Base-by-base conservation (phyloP, 306 rosid species). In the Dicorynia guianensis region DNA sequence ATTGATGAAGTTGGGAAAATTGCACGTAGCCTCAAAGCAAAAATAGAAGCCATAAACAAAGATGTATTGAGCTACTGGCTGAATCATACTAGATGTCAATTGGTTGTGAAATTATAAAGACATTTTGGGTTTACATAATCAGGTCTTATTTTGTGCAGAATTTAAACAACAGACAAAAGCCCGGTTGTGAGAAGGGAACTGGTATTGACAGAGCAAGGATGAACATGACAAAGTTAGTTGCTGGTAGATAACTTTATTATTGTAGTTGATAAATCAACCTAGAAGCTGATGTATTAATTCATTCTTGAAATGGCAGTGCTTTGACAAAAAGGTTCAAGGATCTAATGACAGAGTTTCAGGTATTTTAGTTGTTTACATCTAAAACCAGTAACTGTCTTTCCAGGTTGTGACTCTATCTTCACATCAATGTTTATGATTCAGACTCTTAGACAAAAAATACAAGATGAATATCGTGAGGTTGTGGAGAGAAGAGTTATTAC, bases 391-490 rank as follows among this genome's bases (percentile, higher is more conserved):
- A 69, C 61, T 52, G 33, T 71, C 47, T 68, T 66, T 43, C 19
- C 61, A 54, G 40, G 52, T 83, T 80, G 60, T 50, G 20, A 19
- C 63, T 39, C 25, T 54, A 18, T 79, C 60, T 67, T 75, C 85
- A 88, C 67, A 81, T 60, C 25, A 13, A 39, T 33, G 8, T 59
- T 43, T 69, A 50, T 77, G 63, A 84, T 69, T 47, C 85, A 95
- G 97, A 87, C 92, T 62, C 97, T 95, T 11, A 85, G 96, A 76
- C 96, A 95, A 86, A 90, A 92, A 85, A 92, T 95, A 72, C 98
- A 92, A 79, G 98, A 92, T 79, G 98, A 95, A 84, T 95, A 95
- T 81, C 98, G 98, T 13, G 98, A 92, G 86, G 98, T 95, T 78
- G 98, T 95, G 73, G 98, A 95, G 88, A 90, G 98, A 87, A 85